Conservation (phyloP, 2,329 filamentous ascomycete species). For the Drechslera avenae region DNA sequence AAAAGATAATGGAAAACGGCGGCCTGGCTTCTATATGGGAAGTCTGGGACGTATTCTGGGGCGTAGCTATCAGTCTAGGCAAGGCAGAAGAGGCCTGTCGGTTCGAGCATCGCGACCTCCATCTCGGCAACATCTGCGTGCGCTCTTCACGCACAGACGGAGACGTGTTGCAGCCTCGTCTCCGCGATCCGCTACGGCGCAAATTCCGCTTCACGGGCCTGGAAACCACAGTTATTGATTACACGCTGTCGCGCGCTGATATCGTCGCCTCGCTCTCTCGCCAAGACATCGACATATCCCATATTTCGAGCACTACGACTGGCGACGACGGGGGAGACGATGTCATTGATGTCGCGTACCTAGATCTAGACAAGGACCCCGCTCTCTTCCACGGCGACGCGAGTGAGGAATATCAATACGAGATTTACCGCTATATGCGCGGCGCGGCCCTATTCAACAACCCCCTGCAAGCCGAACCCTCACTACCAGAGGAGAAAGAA, state of each 20-base stretch:
- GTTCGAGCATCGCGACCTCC: slow-evolving; percentile 71
- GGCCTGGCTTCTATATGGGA: slow-evolving; percentile 49
- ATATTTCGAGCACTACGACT: slow-evolving; percentile 8
- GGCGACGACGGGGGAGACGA: neutral
- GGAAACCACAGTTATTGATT: slow-evolving; percentile 70
- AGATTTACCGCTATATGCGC: slow-evolving; percentile 61
- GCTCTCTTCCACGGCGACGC: slow-evolving; percentile 55
- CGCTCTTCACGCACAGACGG: slow-evolving; percentile 28
- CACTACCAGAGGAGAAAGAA: neutral
- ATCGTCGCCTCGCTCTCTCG: slow-evolving; percentile 38
- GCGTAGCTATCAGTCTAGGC: slow-evolving; percentile 64
- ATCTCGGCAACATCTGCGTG: slow-evolving; percentile 70
- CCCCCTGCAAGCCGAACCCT: slow-evolving; percentile 40
- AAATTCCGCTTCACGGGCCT: slow-evolving; percentile 60
- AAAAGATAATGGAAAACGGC: slow-evolving; percentile 43
- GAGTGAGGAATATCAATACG: slow-evolving; percentile 59
- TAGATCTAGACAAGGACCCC: slow-evolving; percentile 53
- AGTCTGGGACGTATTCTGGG: slow-evolving; percentile 70
- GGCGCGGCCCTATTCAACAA: slow-evolving; percentile 52
- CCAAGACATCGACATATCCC: slow-evolving; percentile 17
- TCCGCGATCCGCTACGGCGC: slow-evolving; percentile 43
- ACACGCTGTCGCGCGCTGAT: slow-evolving; percentile 67
- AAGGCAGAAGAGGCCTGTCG: slow-evolving; percentile 64
- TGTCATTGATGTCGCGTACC: slow-evolving; percentile 48
- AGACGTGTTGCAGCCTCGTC: slow-evolving; percentile 35